Base-by-base conservation (phyloP, 371 early-diverging fungal species). In the Gilbertella persicaria region DNA sequence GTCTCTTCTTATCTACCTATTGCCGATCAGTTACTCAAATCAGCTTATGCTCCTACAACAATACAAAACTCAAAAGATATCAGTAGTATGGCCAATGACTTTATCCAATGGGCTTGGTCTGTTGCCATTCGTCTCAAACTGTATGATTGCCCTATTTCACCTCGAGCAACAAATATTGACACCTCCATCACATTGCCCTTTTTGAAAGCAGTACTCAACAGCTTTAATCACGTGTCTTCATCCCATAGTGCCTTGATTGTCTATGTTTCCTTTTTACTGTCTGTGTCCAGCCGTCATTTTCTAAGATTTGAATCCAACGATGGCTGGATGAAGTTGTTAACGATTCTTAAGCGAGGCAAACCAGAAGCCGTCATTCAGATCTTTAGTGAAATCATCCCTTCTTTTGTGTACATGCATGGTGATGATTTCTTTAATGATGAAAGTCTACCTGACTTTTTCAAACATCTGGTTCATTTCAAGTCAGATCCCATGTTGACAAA, bases 31-130 rank as follows among this genome's bases (percentile, higher is more conserved):
- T 19, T 53, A 16, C 12, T 50, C 0, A 60, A 71, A 10, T 62
- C 75, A 2, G 55, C 68, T 1, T 67, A 70, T 17, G 55, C 65
- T 0, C 64, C 58, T 8, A 21, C 63, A 19, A 39, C 41, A 13
- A 19, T n/a, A 8, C 29, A 45, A 21, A 53, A 20, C 17, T 25
- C 14, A 6, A 48, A 7, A 4, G 45, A 19, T 1, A 38, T 67
- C 0, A 60, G 58, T 7, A 61, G 60, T 14, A 40, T 36, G 0
- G 49, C 62, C 0, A 50, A 50, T 14, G 71, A 69, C 20, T 61
- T 75, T 25, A 68, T 80, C 53, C 67, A 75, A 1, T 84, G 84
- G 84, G 65, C 69, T 2, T 82, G 82, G 82, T 47, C 45, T 5
- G 67, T 79, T 19, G 56, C 69, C 0, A 58, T 67, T 3, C 59